These are phyloP conservation scores for Hemileccinum rubropunctum DNA, from an alignment of 768 basidiomycete genomes.

Conservation along the genomic window DNA sequence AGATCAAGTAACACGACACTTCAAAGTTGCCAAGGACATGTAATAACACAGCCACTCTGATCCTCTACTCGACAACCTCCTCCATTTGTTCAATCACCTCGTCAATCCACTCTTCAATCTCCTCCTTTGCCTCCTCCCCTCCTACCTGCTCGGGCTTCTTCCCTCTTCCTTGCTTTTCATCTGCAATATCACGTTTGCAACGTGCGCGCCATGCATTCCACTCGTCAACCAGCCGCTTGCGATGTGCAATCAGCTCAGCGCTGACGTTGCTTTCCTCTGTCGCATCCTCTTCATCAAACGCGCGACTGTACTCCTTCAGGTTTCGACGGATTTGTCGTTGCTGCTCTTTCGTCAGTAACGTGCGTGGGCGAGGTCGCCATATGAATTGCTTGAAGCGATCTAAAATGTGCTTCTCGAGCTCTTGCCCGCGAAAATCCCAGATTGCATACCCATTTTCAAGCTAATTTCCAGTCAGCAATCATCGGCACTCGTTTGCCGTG, in stretches of 20 bases:
- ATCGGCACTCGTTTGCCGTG: neutral
- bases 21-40: neutral
- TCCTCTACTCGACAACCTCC: slow-evolving; percentile 57
- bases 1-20: slow-evolving; percentile 9
- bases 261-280: slow-evolving; percentile 93
- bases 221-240: slow-evolving; percentile 92
- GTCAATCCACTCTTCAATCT: slow-evolving; percentile 92
- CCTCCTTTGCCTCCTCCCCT: slow-evolving; percentile 69
- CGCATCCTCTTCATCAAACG: slow-evolving; percentile 96
- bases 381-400: slow-evolving; percentile 99
- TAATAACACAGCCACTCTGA: slow-evolving; percentile 24
- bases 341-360: slow-evolving; percentile 82
- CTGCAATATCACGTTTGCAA: slow-evolving; percentile 63
- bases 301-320: slow-evolving; percentile 84
- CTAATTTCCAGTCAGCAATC: slow-evolving; percentile 39
- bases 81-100: slow-evolving; percentile 91
- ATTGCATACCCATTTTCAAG: slow-evolving; percentile 95
- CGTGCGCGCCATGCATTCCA: slow-evolving; percentile 96
- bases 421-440: slow-evolving; percentile 98
- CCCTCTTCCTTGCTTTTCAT: slow-evolving; percentile 45
- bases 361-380: slow-evolving; percentile 94
- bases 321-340: slow-evolving; percentile 85
- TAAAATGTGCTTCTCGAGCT: slow-evolving; percentile 81
- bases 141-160: slow-evolving; percentile 32
- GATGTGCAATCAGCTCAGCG: slow-evolving; percentile 86